Conservation (phyloP, 2,329 filamentous ascomycete genomes). For the Dactylellina parvicollis region DNA sequence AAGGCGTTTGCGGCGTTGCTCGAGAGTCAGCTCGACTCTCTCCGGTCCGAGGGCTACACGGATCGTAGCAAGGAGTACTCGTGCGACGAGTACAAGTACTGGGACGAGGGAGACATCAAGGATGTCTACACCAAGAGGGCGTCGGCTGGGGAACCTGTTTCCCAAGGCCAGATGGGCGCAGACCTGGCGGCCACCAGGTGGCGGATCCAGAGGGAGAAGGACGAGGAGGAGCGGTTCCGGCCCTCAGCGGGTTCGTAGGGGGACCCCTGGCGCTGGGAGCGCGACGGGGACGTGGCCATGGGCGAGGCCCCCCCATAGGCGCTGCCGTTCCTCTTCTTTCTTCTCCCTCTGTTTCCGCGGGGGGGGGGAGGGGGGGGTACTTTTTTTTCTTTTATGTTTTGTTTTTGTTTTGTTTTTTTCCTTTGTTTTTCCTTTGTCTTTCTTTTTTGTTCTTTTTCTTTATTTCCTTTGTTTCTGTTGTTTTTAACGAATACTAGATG, state of each 20-base stretch:
- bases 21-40: neutral
- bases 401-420: neutral
- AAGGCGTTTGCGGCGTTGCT: constrained; percentile 27
- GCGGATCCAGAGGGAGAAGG: constrained; percentile 19
- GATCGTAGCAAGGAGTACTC: constrained; percentile 4
- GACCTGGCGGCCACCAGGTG: constrained; percentile 1
- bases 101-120: constrained; percentile 33
- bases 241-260: neutral
- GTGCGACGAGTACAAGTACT: constrained; percentile 49
- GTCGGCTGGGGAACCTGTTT: neutral
- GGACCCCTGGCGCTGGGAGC: neutral
- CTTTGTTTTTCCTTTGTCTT: neutral
- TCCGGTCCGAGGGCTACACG: constrained; percentile 10
- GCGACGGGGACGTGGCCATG: neutral
- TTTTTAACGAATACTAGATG: neutral
- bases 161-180: neutral
- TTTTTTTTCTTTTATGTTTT: neutral
- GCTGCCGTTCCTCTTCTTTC: no score
- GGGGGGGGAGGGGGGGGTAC: neutral
- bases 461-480: neutral
- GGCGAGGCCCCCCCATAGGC: neutral
- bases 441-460: neutral
- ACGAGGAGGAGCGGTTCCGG: constrained; percentile 14
- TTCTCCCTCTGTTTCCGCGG: neutral
- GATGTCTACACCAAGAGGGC: constrained; percentile 21